Conservation (phyloP, 2,329 filamentous ascomycete genomes). For the Tolypocladium endophyticum region DNA sequence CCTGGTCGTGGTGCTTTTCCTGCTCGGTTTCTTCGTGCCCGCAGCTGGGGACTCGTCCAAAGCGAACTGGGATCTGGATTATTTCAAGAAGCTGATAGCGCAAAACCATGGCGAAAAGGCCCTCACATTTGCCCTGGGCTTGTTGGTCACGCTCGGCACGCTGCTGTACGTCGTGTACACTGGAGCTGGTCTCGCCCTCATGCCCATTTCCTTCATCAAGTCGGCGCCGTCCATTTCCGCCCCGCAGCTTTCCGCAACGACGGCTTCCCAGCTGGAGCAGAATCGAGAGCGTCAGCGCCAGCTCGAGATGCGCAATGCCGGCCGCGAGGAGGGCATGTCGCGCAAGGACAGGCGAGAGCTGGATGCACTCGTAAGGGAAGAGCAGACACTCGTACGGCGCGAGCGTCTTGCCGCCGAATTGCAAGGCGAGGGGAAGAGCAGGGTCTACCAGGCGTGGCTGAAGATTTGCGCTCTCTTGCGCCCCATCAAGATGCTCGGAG, state of each 20-base stretch:
- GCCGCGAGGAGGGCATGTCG: slow-evolving; percentile 63
- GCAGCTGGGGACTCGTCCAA: slow-evolving; percentile 57
- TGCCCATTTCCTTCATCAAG: slow-evolving; percentile 87
- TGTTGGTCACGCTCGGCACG: slow-evolving; percentile 81
- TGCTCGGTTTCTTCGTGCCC: slow-evolving; percentile 90
- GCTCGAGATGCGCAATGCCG: slow-evolving; percentile 74
- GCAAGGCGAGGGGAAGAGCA: slow-evolving; percentile 64
- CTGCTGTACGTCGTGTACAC: slow-evolving; percentile 84
- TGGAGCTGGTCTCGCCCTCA: slow-evolving; percentile 73
- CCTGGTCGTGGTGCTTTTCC: slow-evolving; percentile 71
- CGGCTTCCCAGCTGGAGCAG: slow-evolving; percentile 68
- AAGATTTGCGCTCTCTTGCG: slow-evolving; percentile 75
- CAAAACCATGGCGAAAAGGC: slow-evolving; percentile 83
- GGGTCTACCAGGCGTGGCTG: slow-evolving; percentile 64
- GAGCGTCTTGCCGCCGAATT: slow-evolving; percentile 80
- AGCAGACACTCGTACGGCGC: slow-evolving; percentile 81
- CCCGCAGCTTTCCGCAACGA: slow-evolving; percentile 66
- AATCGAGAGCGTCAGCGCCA: slow-evolving; percentile 90
- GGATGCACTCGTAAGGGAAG: slow-evolving; percentile 77
- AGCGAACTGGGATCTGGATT: slow-evolving; percentile 72
- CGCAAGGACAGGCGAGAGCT: slow-evolving; percentile 82
- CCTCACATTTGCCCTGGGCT: slow-evolving; percentile 76
- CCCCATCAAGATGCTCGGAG: slow-evolving; percentile 79
- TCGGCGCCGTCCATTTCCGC: slow-evolving; percentile 78
- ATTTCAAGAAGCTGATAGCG: slow-evolving; percentile 74